Evolutionary conservation across 2,329 filamentous ascomycete genomes (phyloP).

Genomic region (Thermothelomyces thermophilus): DNA sequence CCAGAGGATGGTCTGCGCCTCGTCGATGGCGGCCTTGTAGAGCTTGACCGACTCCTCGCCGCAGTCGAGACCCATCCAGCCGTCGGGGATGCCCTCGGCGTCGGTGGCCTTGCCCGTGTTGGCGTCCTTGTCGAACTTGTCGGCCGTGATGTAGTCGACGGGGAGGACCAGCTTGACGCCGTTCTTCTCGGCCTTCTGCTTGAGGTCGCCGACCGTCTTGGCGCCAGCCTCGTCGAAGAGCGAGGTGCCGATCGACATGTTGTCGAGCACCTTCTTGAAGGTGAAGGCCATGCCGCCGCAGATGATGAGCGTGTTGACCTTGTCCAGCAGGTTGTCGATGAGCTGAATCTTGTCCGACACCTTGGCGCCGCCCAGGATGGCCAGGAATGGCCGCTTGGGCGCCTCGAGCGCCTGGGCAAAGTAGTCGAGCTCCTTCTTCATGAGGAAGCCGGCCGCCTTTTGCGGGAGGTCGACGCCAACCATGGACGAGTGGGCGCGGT

Average conservation of each 20-base stretch:
- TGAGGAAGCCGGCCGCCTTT: constrained; percentile 95
- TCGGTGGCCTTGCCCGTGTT: constrained; percentile 77
- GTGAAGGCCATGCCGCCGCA: constrained; percentile 99
- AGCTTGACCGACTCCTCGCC: constrained; percentile 82
- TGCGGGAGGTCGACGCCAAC: constrained; percentile 92
- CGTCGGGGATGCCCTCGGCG: constrained; percentile 83
- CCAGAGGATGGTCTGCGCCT: constrained; percentile 96
- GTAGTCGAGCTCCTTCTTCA: constrained; percentile 99
- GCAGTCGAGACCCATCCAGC: constrained; percentile 97
- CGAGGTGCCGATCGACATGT: constrained; percentile 80
- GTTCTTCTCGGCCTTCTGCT: constrained; percentile 96
- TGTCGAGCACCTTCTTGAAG: constrained; percentile 98
- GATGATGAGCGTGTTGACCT: constrained; percentile 94
- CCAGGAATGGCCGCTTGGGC: constrained; percentile 92
- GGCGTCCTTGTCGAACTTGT: constrained; percentile 88
- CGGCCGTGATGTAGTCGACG: constrained; percentile 90
- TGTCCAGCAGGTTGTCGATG: constrained; percentile 96
- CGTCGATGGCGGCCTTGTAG: constrained; percentile 78
- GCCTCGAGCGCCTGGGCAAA: constrained; percentile 94
- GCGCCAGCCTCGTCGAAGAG: constrained; percentile 91
- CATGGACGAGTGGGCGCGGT: constrained; percentile 99
- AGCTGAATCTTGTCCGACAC: constrained; percentile 99
- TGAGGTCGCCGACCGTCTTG: constrained; percentile 81
- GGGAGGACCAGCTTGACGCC: constrained; percentile 92
- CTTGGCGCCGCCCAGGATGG: constrained; percentile 96